Base-by-base conservation (phyloP, 1,284 basidiomycete species). In the Moesziomyces aphidis region DNA sequence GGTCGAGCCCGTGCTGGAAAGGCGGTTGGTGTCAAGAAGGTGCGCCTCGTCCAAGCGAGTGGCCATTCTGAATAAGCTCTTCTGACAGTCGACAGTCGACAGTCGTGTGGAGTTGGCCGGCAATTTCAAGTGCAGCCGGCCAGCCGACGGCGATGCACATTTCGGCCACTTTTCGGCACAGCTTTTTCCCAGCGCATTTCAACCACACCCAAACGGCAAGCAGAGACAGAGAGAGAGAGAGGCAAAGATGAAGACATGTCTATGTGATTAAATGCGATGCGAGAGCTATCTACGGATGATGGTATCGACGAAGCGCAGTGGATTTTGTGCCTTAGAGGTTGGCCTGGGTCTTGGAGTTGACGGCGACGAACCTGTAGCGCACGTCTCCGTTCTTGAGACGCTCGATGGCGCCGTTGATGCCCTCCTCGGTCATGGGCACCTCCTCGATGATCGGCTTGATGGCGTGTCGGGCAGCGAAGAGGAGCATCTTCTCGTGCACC, bases 371-470 rank as follows among this genome's bases (percentile, higher is more conserved):
- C 21, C 81, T 66, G 68, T 79, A 82, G 34, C 79, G 68, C 2
- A 82, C 77, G 50, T 83, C 78, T 49, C 81, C 81, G 64, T 80
- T 78, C 44, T 78, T 64, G 36, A 82, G 68, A 6, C 81, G 60
- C 34, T 79, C 76, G 9, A 74, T 61, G 26, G 81, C 81, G 46
- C 47, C 13, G 64, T 82, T 82, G 62, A 83, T 55, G 26, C 76
- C 77, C n/a, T 81, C 75, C 54, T 77, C 72, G 49, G 73, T 79
- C 81, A 83, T 83, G 26, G 77, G 73, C 3, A 83, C 74, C 56
- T 76, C 70, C 62, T 83, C 81, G 69, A 81, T 73, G 31, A 79
- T 76, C 24, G 81, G 80, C 61, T 69, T 64, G 57, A 81, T 61
- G 48, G 58, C 61, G 60, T 78, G 63, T 17, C 70, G 66, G 13